Percentiles rank a stretch among this genome's conserved stretches.
phyloP scores from a whole-genome alignment of 192 early-diverging fungal species.

The Backusella luteola region DNA sequence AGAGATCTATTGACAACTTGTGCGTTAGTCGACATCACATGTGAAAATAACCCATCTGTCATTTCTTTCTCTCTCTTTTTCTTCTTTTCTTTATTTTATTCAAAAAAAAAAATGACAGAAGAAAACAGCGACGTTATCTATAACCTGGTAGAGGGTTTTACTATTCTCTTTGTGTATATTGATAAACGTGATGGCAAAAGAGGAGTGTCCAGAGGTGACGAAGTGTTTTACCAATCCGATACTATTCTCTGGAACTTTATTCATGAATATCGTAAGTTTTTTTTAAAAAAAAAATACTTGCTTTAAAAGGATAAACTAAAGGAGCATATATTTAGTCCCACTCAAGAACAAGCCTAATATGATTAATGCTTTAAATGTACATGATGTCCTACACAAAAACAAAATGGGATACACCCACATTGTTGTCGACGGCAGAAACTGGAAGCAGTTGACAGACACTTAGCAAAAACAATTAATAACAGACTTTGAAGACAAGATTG shows the following conservation, averaged over 20 bases:
- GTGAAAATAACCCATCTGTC: neutral
- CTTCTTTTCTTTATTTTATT: neutral
- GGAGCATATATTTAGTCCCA: neutral
- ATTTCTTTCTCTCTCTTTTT: neutral
- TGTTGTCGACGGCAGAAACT: neutral
- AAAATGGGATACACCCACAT: neutral
- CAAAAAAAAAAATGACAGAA: neutral
- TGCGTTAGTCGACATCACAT: neutral
- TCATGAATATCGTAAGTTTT: neutral
- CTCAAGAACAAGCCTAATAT: neutral
- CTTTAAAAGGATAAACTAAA: neutral
- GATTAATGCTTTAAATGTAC: neutral
- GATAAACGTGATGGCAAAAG: neutral
- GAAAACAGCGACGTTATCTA: neutral
- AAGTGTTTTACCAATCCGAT: neutral
- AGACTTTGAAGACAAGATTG: neutral
- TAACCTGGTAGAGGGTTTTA: neutral
- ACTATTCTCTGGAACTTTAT: neutral
- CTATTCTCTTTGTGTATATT: neutral
- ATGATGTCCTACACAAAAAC: neutral
- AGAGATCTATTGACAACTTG: too few relatives aligned
- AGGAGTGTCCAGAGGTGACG: neutral
- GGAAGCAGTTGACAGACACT: neutral
- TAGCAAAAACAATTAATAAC: neutral
- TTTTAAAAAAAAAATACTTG: neutral